Evolutionary conservation across 1,139 yeast species (phyloP).

Genomic region (Yamadazyma buinensis): DNA sequence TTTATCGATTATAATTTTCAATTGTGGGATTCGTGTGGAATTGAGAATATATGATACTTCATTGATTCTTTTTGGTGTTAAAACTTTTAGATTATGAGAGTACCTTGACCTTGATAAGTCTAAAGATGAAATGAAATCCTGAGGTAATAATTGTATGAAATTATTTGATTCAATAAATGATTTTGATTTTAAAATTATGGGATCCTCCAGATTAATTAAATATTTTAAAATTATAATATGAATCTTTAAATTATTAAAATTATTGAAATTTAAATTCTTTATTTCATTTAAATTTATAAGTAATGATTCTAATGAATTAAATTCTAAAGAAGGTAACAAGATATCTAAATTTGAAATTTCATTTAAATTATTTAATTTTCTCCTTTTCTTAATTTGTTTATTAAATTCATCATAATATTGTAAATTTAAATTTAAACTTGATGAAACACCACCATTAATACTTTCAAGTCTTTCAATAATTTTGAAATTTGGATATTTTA

Average conservation of each 20-base stretch:
- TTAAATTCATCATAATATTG: slow-evolving; percentile 15
- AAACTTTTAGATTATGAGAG: no score
- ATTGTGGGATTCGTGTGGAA: no score
- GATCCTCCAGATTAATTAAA: slow-evolving; percentile 2
- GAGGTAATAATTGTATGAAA: no score
- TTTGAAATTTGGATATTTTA: slow-evolving; percentile 14
- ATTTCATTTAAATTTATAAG: slow-evolving; percentile 15
- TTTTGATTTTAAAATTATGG: slow-evolving; percentile 3
- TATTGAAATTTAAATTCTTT: slow-evolving; percentile 10
- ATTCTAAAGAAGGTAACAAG: slow-evolving; percentile 12
- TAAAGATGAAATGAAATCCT: no score
- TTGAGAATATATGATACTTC: no score
- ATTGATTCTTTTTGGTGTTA: no score
- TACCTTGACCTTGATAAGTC: no score
- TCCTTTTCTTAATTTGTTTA: slow-evolving; percentile 10
- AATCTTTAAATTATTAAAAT: slow-evolving; percentile 4
- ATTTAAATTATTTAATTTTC: slow-evolving; percentile 2
- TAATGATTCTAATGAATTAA: slow-evolving; percentile 18
- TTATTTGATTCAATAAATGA: no score
- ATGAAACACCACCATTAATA: slow-evolving; percentile 2
- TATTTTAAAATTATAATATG: slow-evolving; percentile 4
- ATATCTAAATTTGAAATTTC: slow-evolving; percentile 12
- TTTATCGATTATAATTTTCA: no score
- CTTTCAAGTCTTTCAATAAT: background rate
- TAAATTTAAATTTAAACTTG: no score